Base-by-base conservation (phyloP, 257 asterid species). In the Paraleonurus japonicus region DNA sequence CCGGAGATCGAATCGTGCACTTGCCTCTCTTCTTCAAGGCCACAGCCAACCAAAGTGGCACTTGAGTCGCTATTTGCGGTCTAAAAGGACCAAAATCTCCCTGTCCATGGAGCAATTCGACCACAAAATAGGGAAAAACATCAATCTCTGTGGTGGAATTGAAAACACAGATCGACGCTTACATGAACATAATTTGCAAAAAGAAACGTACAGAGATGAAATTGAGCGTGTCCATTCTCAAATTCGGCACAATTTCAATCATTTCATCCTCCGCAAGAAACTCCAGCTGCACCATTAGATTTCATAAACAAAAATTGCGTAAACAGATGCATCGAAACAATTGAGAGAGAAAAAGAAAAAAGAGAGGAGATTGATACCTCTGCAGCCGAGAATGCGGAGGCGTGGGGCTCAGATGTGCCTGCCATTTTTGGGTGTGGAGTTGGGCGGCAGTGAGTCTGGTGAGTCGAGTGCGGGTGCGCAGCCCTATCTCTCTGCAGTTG, bases 11-110 rank as follows among this genome's bases (percentile, higher is more conserved):
- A 77, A 94, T 87, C 20, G 89, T 84, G 85, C 99, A 94, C 81
- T 91, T 94, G 43, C 97, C 97, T 85, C 99, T 84, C 81, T 81
- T 94, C 87, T 88, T 91, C 91, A 94, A 78, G 71, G 99, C 96
- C 45, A 94, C 85, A 11, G 99, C 99, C 65, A 94, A 74, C 99
- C 99, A 94, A 24, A 94, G 81, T 4, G 99, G 97, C 28, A 86
- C 99, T 75, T 84, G 85, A 17, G 89, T 80, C 3, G 94, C 84
- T 60, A 87, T 89, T 65, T 87, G 93, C 5, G 96, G 96, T 5
- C 81, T 80, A 37, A 91, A 87, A 23, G 97, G 96, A 43, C 99
- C 99, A 75, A 90, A 94, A 83, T 88, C 92, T 4, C 97, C 99
- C 97, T 93, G 71, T 57, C 65, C 63, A 67, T 47, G 15, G 3